phyloP scores from a whole-genome alignment of 805 yeast species.

The Cyberlindnera nakhonratchasimensis region DNA sequence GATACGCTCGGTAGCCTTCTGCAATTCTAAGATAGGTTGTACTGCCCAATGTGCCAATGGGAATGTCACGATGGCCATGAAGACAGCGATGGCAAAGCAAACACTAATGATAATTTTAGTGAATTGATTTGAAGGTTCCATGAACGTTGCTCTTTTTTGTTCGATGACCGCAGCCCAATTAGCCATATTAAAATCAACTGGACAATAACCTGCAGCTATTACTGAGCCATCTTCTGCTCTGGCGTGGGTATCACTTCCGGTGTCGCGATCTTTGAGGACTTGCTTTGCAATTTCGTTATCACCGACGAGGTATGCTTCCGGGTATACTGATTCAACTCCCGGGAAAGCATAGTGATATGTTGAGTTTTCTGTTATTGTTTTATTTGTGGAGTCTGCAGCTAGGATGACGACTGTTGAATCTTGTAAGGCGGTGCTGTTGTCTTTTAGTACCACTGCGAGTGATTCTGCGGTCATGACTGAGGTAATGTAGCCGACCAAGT shows the following conservation, averaged over 20 bases:
- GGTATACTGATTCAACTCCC: slow-evolving; percentile 13
- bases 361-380: slow-evolving; percentile 23
- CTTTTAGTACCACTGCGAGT: slow-evolving; percentile 31
- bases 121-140: slow-evolving; percentile 58
- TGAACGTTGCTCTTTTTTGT: slow-evolving; percentile 55
- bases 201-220: slow-evolving; percentile 57
- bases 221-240: slow-evolving; percentile 33
- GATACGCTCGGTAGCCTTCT: slow-evolving; percentile 70
- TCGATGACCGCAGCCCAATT: slow-evolving; percentile 76
- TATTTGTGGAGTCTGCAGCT: slow-evolving; percentile 26
- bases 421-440: slow-evolving; percentile 13
- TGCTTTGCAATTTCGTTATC: slow-evolving; percentile 33
- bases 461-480: slow-evolving; percentile 49
- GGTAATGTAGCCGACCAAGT: slow-evolving; percentile 68
- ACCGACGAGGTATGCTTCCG: slow-evolving; percentile 27
- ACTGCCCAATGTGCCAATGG: slow-evolving; percentile 84
- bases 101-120: slow-evolving; percentile 72
- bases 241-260: slow-evolving; percentile 42
- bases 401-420: slow-evolving; percentile 11
- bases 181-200: slow-evolving; percentile 39
- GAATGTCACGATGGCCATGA: slow-evolving; percentile 71
- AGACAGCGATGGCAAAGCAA: slow-evolving; percentile 71
- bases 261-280: slow-evolving; percentile 33
- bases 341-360: slow-evolving; percentile 41
- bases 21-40: slow-evolving; percentile 73